Evolutionary conservation across 805 yeast genomes (phyloP).

Genomic region (Phaffomyces opuntiae): DNA sequence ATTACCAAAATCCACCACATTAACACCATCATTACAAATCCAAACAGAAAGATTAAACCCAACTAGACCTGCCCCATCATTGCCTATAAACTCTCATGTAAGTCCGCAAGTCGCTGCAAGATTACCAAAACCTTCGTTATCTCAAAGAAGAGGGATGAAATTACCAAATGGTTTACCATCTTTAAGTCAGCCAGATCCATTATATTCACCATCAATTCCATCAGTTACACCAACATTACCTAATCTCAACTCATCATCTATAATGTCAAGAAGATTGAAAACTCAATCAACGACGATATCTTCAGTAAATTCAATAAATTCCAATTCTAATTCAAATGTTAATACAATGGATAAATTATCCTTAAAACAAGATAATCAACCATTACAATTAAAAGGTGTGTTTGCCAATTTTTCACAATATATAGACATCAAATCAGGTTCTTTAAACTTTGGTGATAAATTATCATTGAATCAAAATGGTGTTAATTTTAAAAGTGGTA

Average conservation of each 20-base stretch:
- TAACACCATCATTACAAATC: neutral
- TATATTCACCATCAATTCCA: conserved; percentile 5
- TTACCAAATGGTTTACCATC: conserved; percentile 80
- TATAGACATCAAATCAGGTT: conserved; percentile 87
- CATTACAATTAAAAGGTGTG: conserved; percentile 41
- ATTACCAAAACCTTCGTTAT: conserved; percentile 74
- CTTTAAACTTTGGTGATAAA: conserved; percentile 87
- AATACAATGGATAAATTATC: too few species aligned
- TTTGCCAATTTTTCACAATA: conserved; percentile 84
- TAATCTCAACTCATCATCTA: conserved; percentile 1
- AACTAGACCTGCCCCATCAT: conserved; percentile 24
- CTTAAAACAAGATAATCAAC: conserved; percentile 3
- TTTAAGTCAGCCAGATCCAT: conserved; percentile 19
- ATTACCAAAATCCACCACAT: conserved; percentile 3
- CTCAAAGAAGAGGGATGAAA: conserved; percentile 76
- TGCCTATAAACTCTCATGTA: conserved; percentile 44
- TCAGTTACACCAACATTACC: neutral
- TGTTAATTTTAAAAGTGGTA: conserved; percentile 82
- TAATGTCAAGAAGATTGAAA: conserved; percentile 7
- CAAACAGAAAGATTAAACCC: conserved; percentile 14
- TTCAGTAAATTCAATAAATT: neutral
- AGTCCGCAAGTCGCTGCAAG: conserved; percentile 75
- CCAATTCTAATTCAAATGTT: neutral
- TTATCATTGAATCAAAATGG: conserved; percentile 90
- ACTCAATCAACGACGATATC: conserved; percentile 5